These are phyloP conservation scores for Pisolithus thermaeus DNA, from an alignment of 1,284 basidiomycete species.

Conservation along the genomic window DNA sequence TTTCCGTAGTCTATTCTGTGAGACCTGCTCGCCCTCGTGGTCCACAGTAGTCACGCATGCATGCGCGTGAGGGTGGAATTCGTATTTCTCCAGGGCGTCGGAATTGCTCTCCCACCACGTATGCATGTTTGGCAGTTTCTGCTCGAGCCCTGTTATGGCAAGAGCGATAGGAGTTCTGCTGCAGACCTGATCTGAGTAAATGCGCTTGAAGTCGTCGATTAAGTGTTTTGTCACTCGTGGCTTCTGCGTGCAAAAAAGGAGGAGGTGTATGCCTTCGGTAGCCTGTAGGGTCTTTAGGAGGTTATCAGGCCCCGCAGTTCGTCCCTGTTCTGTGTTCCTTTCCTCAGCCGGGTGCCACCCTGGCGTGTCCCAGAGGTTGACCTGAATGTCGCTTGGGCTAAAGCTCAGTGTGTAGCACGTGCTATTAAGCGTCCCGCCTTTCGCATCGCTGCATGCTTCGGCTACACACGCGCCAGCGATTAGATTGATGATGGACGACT, in stretches of 20 bases:
- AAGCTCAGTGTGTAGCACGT: conserved; percentile 7
- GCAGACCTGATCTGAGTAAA: conserved; percentile 16
- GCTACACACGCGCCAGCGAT: conserved; percentile 14
- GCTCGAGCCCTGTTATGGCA: conserved; percentile 17
- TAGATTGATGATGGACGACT: conserved; percentile 24
- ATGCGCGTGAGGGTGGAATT: conserved; percentile 17
- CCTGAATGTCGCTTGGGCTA: conserved; percentile 2
- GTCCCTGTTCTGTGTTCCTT: conserved; percentile 6
- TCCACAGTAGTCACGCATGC: conserved; percentile 16
- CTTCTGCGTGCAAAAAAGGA: conserved; percentile 19
- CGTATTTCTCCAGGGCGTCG: conserved; percentile 5
- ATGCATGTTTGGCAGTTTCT: conserved; percentile 15
- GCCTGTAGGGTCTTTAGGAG: conserved; percentile 15
- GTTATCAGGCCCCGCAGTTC: conserved; percentile 6
- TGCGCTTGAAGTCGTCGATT: conserved; percentile 11
- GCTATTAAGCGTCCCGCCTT: background rate
- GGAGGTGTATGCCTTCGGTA: conserved; percentile 18
- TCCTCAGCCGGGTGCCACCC: conserved; percentile 10
- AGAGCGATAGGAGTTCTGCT: conserved; percentile 19
- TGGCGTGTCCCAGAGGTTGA: conserved; percentile 24
- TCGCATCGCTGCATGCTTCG: conserved; percentile 12
- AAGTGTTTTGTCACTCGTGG: conserved; percentile 14
- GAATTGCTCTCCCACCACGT: conserved; percentile 15
- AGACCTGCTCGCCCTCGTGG: conserved; percentile 6
- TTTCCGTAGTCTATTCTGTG: conserved; percentile 10